Evolutionary conservation across 1,139 yeast genomes (phyloP).

Genomic region (Hyphopichia burtonii): DNA sequence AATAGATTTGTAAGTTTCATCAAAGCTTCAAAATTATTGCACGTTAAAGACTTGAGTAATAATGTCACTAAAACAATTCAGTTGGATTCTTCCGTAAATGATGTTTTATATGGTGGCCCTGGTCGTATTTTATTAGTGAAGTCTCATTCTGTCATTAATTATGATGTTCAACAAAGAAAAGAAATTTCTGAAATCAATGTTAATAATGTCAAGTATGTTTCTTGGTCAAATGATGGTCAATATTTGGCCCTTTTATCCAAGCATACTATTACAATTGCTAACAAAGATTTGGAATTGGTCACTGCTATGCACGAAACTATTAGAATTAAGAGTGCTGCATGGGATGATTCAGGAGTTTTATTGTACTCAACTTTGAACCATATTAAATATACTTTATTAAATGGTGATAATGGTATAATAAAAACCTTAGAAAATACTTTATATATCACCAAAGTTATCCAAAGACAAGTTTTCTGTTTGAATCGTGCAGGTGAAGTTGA

Average conservation of each 20-base stretch:
- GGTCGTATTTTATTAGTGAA: conserved; percentile 82
- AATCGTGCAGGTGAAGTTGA: conserved; percentile 86
- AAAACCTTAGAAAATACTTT: conserved; percentile 91
- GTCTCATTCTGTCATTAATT: conserved; percentile 68
- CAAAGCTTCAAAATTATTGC: conserved; percentile 62
- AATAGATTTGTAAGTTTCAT: conserved; percentile 86
- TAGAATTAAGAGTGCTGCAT: conserved; percentile 94
- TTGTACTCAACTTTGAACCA: conserved; percentile 94
- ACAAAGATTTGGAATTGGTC: conserved; percentile 71
- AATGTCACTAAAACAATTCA: conserved; percentile 78
- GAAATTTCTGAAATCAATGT: conserved; percentile 68
- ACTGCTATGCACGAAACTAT: conserved; percentile 95
- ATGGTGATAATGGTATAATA: conserved; percentile 93
- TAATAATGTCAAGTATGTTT: conserved; percentile 80
- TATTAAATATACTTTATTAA: conserved; percentile 86
- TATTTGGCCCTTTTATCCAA: conserved; percentile 86
- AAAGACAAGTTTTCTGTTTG: conserved; percentile 73
- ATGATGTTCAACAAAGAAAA: conserved; percentile 92
- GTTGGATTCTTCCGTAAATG: conserved; percentile 69
- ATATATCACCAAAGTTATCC: conserved; percentile 73
- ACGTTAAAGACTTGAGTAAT: conserved; percentile 81
- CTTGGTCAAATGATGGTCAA: conserved; percentile 88
- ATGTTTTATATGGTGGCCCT: conserved; percentile 76
- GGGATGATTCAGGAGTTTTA: conserved; percentile 94
- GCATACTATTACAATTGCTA: conserved; percentile 89